phyloP scores from a whole-genome alignment of 148 eudicot genomes.

The Chenopodium formosanum region DNA sequence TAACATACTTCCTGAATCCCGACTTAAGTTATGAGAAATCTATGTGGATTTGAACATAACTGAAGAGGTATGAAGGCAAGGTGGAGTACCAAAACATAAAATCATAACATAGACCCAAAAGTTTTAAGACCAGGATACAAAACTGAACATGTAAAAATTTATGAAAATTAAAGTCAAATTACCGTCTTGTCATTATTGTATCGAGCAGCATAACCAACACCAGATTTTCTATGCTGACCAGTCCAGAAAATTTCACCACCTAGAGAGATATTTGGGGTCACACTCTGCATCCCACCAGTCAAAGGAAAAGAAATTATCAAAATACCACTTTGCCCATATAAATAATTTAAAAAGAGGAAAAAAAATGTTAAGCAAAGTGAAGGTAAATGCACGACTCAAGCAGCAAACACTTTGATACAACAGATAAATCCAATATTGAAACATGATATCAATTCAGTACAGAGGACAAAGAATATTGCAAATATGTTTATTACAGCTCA shows the following conservation, averaged over 20 bases:
- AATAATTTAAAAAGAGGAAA: background rate
- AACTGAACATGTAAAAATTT: background rate
- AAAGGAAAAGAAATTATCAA: background rate
- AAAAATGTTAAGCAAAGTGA: background rate
- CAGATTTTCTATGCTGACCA: constrained; percentile 92
- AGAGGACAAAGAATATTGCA: background rate
- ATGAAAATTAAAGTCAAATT: constrained; percentile 15
- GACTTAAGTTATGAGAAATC: background rate
- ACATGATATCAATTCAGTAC: background rate
- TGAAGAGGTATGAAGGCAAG: background rate
- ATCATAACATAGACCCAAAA: background rate
- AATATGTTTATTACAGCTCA: background rate
- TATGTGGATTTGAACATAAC: background rate
- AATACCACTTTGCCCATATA: background rate
- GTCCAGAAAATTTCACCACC: constrained; percentile 98
- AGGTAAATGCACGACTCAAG: background rate
- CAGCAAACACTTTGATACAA: background rate
- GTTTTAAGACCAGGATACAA: background rate
- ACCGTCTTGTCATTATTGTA: constrained; percentile 85
- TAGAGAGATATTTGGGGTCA: constrained; percentile 71
- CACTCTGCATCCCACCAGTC: constrained; percentile 58
- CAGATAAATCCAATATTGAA: background rate
- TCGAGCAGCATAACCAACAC: constrained; percentile 89
- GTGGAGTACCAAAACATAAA: background rate
- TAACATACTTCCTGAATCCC: background rate